Evolutionary conservation across 768 basidiomycete species (phyloP).

Genomic region (Kwoniella newhampshirensis): DNA sequence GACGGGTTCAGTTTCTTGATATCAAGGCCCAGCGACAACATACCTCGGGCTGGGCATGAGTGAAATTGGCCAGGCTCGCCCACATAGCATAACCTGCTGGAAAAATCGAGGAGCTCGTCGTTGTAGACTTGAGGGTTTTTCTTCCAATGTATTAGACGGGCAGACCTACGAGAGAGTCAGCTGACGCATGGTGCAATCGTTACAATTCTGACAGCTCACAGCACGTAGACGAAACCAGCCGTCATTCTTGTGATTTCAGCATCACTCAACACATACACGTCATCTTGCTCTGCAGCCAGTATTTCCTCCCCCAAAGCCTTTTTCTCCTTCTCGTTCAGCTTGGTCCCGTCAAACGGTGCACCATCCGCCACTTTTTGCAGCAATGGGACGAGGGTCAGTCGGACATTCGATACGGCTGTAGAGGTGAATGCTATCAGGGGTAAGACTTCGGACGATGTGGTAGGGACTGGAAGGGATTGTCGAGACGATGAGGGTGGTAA

Average conservation of each 20-base stretch:
- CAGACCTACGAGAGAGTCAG: constrained; percentile 18
- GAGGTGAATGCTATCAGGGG: constrained; percentile 5
- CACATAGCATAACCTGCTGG: constrained; percentile 17
- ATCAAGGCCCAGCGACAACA: no score
- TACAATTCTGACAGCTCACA: constrained; percentile 21
- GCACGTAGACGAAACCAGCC: constrained; percentile 34
- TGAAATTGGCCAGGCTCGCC: constrained; percentile 27
- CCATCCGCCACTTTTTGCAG: constrained; percentile 17
- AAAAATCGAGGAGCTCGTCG: constrained; percentile 17
- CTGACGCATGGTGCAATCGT: background rate
- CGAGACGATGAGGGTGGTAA: constrained; percentile 6
- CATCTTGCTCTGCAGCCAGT: constrained; percentile 15
- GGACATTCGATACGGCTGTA: constrained; percentile 3
- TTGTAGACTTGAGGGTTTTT: constrained; percentile 1
- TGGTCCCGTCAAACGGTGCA: constrained; percentile 1
- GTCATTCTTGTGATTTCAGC: constrained; percentile 18
- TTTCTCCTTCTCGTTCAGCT: constrained; percentile 20
- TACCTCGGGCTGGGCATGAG: constrained; percentile 25
- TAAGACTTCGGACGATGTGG: constrained; percentile 12
- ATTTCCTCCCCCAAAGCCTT: constrained; percentile 18
- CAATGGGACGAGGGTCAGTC: constrained; percentile 10
- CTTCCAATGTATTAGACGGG: constrained; percentile 14
- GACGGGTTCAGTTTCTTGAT: no score
- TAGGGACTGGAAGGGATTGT: constrained; percentile 1
- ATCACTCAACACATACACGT: constrained; percentile 12